Base-by-base conservation (phyloP, 1,284 basidiomycete genomes). In the Leccinum fallax region DNA sequence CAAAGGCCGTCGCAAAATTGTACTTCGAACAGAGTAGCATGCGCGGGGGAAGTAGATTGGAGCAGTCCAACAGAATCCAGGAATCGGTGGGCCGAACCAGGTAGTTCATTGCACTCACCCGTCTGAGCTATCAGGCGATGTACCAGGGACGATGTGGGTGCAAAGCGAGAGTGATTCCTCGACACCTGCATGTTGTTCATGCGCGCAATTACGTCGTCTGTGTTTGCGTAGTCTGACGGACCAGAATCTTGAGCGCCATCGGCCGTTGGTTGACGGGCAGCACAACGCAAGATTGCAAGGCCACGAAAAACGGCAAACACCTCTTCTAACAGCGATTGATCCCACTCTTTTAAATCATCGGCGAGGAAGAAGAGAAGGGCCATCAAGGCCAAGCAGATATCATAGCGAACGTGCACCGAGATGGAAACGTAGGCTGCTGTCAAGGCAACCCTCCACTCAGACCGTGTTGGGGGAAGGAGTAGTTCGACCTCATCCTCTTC, bases 241-340 rank as follows among this genome's bases (percentile, higher is more conserved):
- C 59, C 55, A 53, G 65, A 46, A 67, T 69, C 61, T 67, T 69
- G 75, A 36, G 74, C 69, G 28, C 76, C 68, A 65, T 83, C 80
- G 11, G 80, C 83, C 28, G 82, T 82, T 60, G 89, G 84, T 69
- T 88, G 89, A 59, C 80, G 78, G 21, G 81, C 77, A 55, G 86
- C 78, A 62, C 81, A 82, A 32, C 85, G 87, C 28, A 92, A 75
- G 78, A 90, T 88, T 19, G 87, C 84, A 26, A 89, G 76, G 19
- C 89, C 89, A 34, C 91, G 83, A 69, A 90, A 92, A n/a, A 92
- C 84, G 13, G 88, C 88, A 71, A 93, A 88, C 28, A 90, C 81
- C 70, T 93, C 90, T 13, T 85, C 85, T 32, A 93, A 75, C 34
- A 92, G 68, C 16, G 83, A 78, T 26, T 86, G 83, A 67, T 89